These are phyloP conservation scores for Phaeodactylum tricornutum DNA, from an alignment of 108 stramenopile species.

Conservation along the genomic window DNA sequence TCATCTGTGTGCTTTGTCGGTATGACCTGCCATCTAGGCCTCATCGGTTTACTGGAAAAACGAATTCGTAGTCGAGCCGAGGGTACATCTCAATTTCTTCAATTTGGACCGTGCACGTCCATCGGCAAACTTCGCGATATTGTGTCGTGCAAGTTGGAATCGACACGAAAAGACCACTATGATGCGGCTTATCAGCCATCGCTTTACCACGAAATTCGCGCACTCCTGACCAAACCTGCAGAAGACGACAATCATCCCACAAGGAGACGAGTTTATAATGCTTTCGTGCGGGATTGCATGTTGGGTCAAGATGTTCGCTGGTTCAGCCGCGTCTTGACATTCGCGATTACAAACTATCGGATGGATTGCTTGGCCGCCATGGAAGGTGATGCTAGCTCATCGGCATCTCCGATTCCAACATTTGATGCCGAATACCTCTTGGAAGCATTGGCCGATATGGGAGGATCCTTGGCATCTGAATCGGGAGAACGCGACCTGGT, in stretches of 20 bases:
- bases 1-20: constrained; percentile 59
- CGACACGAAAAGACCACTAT: not conserved
- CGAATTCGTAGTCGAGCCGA: constrained; percentile 71
- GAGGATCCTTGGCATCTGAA: constrained; percentile 18
- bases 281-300: constrained; percentile 42
- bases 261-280: not conserved
- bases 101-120: constrained; percentile 21
- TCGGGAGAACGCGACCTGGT: constrained; percentile 6
- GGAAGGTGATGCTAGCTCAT: not conserved
- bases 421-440: constrained; percentile 30
- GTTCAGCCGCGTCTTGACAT: constrained; percentile 60
- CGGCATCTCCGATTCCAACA: too few relatives aligned
- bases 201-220: not conserved
- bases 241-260: not conserved
- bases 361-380: constrained; percentile 8
- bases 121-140: not conserved
- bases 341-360: constrained; percentile 42
- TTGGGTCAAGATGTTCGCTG: constrained; percentile 58
- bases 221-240: not conserved
- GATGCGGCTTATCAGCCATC: not conserved
- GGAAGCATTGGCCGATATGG: constrained; percentile 50
- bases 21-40: constrained; percentile 38
- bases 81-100: constrained; percentile 57
- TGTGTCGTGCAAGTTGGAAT: too few relatives aligned
- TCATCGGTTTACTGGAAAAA: constrained; percentile 54